A percentile compares a stretch with the other conserved stretches of the same genome.
These are phyloP conservation scores for Naumovozyma baii DNA, from an alignment of 805 yeast genomes.

Conservation along the genomic window DNA sequence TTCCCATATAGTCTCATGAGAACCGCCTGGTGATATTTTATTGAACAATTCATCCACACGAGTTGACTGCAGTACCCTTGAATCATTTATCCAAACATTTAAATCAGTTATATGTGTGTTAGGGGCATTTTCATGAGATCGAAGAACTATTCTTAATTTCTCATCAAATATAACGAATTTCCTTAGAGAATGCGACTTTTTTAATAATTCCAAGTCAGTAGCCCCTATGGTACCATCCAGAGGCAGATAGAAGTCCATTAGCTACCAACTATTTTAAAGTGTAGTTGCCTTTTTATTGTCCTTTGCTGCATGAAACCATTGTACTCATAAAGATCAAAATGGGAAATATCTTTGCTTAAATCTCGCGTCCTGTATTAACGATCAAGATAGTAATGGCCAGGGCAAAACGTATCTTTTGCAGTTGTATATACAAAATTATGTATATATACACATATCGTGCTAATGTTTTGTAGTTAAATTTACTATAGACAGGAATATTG, in stretches of 20 bases:
- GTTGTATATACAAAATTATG: too few species aligned
- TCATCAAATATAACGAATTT: slow-evolving; percentile 27
- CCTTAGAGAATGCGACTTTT: slow-evolving; percentile 12
- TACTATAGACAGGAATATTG: background rate
- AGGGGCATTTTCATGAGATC: background rate
- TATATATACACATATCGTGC: too few species aligned
- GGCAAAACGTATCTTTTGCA: too few species aligned
- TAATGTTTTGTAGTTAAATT: too few species aligned
- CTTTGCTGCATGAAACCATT: too few species aligned
- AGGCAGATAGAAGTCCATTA: slow-evolving; percentile 21
- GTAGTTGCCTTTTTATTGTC: background rate
- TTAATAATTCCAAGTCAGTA: slow-evolving; percentile 4
- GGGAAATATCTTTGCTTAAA: too few species aligned
- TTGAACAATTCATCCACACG: slow-evolving; percentile 4
- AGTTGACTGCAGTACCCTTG: slow-evolving; percentile 12
- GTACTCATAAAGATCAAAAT: too few species aligned
- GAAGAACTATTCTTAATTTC: slow-evolving; percentile 10
- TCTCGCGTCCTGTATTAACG: too few species aligned
- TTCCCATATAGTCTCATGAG: slow-evolving; percentile 6
- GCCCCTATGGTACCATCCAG: slow-evolving; percentile 5
- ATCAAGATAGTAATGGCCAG: too few species aligned
- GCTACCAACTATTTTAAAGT: too few species aligned
- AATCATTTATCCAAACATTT: slow-evolving; percentile 24
- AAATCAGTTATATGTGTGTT: slow-evolving; percentile 6
- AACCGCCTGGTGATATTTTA: slow-evolving; percentile 1